A percentile compares a stretch with the other conserved stretches of the same genome.
These are phyloP conservation scores for Pseudotsuga menziesii DNA, from an alignment of 75 land plant species.

Conservation along the genomic window DNA sequence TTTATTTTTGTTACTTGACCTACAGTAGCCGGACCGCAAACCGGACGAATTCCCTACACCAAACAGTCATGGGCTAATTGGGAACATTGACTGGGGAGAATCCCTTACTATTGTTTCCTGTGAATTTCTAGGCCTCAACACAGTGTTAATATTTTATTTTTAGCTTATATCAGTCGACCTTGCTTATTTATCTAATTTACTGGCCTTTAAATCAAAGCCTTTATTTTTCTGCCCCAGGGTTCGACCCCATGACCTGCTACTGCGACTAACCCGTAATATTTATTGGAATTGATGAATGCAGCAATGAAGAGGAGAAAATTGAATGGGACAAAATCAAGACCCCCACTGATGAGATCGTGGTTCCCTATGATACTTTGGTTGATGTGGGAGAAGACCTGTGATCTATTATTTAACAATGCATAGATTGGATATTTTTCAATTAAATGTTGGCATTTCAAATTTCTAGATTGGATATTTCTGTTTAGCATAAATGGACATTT, in stretches of 20 bases:
- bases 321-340: slow-evolving; percentile 96
- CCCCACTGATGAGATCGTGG: slow-evolving; percentile 91
- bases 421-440: neutral
- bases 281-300: slow-evolving; percentile 17
- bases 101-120: no score
- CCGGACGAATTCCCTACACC: no score
- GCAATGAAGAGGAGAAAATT: slow-evolving; percentile 77
- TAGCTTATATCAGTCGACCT: neutral
- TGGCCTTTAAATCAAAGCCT: no score
- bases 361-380: slow-evolving; percentile 75
- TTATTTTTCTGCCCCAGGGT: neutral
- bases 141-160: neutral
- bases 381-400: slow-evolving; percentile 63
- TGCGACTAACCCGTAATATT: neutral
- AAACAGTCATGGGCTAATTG: no score
- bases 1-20: no score
- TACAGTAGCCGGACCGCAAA: no score
- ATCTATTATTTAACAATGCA: neutral
- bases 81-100: no score
- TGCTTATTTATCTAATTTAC: neutral
- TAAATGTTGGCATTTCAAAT: neutral
- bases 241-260: neutral
- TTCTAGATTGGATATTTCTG: neutral
- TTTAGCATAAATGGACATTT: neutral
- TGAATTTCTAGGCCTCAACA: no score